A percentile compares a stretch with the other conserved stretches of the same genome.
Evolutionary conservation across 176 grass and related monocot species (phyloP).

Genomic region (Lolium rigidum): DNA sequence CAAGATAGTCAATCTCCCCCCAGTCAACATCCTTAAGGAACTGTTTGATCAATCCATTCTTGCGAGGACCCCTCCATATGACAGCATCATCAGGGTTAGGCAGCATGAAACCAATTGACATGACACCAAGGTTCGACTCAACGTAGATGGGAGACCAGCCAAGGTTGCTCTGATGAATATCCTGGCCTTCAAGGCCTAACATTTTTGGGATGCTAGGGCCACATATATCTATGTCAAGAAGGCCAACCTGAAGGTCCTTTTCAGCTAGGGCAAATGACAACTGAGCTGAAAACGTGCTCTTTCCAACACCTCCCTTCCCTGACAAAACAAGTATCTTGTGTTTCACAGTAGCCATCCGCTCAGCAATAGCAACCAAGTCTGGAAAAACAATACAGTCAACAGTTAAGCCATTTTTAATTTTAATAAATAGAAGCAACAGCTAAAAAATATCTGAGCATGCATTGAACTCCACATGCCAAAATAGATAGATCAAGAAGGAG

Average conservation of each 20-base stretch:
- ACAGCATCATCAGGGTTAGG: conserved; percentile 72
- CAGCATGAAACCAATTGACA: conserved; percentile 84
- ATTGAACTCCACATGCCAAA: background rate
- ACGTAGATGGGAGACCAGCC: conserved; percentile 80
- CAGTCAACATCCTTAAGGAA: conserved; percentile 88
- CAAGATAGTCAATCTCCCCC: conserved; percentile 82
- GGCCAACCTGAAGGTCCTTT: conserved; percentile 64
- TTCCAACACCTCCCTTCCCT: conserved; percentile 77
- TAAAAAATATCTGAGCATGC: background rate
- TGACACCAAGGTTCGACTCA: conserved; percentile 78
- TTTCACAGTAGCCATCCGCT: conserved; percentile 75
- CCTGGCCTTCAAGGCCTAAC: conserved; percentile 74
- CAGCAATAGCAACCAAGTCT: conserved; percentile 82
- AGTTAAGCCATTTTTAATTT: conserved; percentile 3
- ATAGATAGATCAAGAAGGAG: conserved; percentile 2
- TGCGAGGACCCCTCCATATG: conserved; percentile 76
- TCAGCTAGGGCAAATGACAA: conserved; percentile 75
- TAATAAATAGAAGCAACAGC: background rate
- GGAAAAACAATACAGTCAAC: conserved; percentile 10
- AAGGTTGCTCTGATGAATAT: conserved; percentile 89
- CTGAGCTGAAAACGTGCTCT: conserved; percentile 83
- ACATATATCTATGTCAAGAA: conserved; percentile 81
- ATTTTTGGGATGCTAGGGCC: conserved; percentile 79
- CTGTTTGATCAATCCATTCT: conserved; percentile 85
- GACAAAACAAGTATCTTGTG: conserved; percentile 88